phyloP scores from a whole-genome alignment of 2,329 filamentous ascomycete genomes.

The Alternaria atra region DNA sequence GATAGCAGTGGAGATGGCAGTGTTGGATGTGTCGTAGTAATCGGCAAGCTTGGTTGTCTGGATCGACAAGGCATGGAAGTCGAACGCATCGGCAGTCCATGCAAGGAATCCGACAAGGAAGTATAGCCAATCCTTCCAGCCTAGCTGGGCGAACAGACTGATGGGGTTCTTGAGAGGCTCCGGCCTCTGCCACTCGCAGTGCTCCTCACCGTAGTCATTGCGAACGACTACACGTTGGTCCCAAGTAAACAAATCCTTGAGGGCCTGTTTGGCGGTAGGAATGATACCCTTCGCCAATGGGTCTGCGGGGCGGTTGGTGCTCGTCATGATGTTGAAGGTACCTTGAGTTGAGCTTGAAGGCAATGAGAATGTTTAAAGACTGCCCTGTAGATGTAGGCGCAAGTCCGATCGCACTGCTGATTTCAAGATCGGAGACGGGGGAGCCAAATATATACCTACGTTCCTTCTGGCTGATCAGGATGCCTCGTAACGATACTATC shows the following conservation, averaged over 20 bases:
- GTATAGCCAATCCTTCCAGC: slow-evolving; percentile 74
- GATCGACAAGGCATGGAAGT: slow-evolving; percentile 82
- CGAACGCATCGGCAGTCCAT: slow-evolving; percentile 85
- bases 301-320: slow-evolving; percentile 65
- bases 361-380: slow-evolving; percentile 9
- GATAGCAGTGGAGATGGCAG: slow-evolving; percentile 77
- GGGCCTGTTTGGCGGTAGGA: slow-evolving; percentile 71
- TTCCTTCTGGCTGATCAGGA: slow-evolving; percentile 15
- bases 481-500: slow-evolving; percentile 26
- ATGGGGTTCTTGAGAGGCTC: slow-evolving; percentile 75
- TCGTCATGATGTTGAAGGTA: slow-evolving; percentile 36
- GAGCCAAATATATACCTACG: slow-evolving; percentile 31
- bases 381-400: slow-evolving; percentile 20
- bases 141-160: slow-evolving; percentile 71
- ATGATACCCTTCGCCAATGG: slow-evolving; percentile 72
- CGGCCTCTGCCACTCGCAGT: slow-evolving; percentile 73
- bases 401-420: slow-evolving; percentile 29
- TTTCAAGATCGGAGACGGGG: slow-evolving; percentile 9
- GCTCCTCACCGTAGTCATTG: slow-evolving; percentile 71
- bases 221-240: slow-evolving; percentile 74
- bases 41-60: slow-evolving; percentile 75
- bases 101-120: slow-evolving; percentile 76
- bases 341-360: slow-evolving; percentile 12
- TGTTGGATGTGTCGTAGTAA: slow-evolving; percentile 68
- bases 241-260: slow-evolving; percentile 74